These are phyloP conservation scores for Coemansia sp. DNA, from an alignment of 192 early-diverging fungal genomes.

Conservation along the genomic window DNA sequence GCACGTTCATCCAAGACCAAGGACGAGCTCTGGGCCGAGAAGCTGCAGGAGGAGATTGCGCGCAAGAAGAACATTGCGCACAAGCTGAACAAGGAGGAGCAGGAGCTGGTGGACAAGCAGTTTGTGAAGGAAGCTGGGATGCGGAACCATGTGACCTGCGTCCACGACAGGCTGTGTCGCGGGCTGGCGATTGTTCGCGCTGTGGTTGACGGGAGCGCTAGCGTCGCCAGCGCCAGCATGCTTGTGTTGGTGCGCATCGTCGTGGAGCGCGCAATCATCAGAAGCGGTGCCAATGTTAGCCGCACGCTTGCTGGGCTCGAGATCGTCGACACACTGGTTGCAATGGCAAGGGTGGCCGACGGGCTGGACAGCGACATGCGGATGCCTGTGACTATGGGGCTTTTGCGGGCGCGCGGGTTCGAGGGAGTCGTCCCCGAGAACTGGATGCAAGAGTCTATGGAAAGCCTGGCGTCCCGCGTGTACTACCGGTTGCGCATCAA, in stretches of 20 bases:
- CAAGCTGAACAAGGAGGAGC: constrained; percentile 61
- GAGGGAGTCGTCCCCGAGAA: constrained; percentile 19
- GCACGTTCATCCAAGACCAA: constrained; percentile 12
- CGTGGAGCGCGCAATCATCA: constrained; percentile 52
- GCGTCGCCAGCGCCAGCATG: constrained; percentile 60
- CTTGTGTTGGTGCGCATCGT: constrained; percentile 58
- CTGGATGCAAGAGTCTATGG: constrained; percentile 39
- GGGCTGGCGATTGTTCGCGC: constrained; percentile 69
- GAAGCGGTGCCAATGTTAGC: constrained; percentile 16
- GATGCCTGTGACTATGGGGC: constrained; percentile 32
- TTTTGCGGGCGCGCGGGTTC: constrained; percentile 37
- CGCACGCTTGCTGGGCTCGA: constrained; percentile 55
- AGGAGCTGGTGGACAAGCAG: constrained; percentile 68
- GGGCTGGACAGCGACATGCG: constrained; percentile 31
- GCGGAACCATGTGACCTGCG: constrained; percentile 62
- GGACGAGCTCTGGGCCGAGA: constrained; percentile 43
- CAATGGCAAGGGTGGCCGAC: constrained; percentile 53
- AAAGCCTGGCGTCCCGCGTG: constrained; percentile 58
- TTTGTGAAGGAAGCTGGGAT: constrained; percentile 68
- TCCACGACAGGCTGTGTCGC: constrained; percentile 54
- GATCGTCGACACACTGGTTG: constrained; percentile 60
- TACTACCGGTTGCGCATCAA: constrained; percentile 66
- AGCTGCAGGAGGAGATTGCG: constrained; percentile 34
- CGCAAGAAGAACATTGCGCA: constrained; percentile 23
- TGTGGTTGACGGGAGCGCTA: constrained; percentile 59